Evolutionary conservation across 495 filamentous ascomycete genomes (phyloP), one percentile per base, ranked within the genome.

Genomic region (Chaetomidium leptoderma): DNA sequence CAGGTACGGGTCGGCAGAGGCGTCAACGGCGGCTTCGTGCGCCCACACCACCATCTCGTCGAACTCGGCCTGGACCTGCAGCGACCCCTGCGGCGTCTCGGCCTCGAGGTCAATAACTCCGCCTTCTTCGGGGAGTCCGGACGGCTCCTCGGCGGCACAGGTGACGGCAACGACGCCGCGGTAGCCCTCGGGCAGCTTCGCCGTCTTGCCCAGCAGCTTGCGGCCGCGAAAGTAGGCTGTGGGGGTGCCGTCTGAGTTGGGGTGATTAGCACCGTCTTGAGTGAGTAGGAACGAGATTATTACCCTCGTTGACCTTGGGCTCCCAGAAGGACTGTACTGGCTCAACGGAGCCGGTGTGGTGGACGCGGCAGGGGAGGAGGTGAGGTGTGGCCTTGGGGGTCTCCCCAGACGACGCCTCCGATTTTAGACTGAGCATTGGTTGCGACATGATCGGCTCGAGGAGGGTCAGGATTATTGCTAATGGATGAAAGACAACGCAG

Each of bases 201-300:
- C 73, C 17, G 75, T 68, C 55, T 81, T 85, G 26, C 89, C 90
- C 42, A 81, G 77, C 17, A 97, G 76, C 63, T 86, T 93, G 39
- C 92, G 83, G 32, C 92, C 92, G 29, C 92, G 86, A 60, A 96
- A 88, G 66, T 92, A 88, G 21, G 86, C 76, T 2, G 82, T 85
- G 17, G 75, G 77, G 24, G 64, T 78, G 6, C 78, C 79, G 60
- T 73, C 72, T 73, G 52, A 39, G 47, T 35, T 26, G 59, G 52
- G 54, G 33, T 17, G 39, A 39, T 44, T 30, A 37, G 32, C 1
- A 44, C 4, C 7, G 2, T 35, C 8, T 29, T 19, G 10, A 1
- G 11, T 6, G 11, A 30, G 7, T 17, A 24, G 6, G 45, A 21
- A 1, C 30, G 13, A 33, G 1, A 11, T 35, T 24, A 24, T 43